Percentiles rank a stretch among this genome's conserved stretches.
These are phyloP conservation scores for Arthroderma uncinatum DNA, from an alignment of 2,329 filamentous ascomycete genomes.

Conservation along the genomic window DNA sequence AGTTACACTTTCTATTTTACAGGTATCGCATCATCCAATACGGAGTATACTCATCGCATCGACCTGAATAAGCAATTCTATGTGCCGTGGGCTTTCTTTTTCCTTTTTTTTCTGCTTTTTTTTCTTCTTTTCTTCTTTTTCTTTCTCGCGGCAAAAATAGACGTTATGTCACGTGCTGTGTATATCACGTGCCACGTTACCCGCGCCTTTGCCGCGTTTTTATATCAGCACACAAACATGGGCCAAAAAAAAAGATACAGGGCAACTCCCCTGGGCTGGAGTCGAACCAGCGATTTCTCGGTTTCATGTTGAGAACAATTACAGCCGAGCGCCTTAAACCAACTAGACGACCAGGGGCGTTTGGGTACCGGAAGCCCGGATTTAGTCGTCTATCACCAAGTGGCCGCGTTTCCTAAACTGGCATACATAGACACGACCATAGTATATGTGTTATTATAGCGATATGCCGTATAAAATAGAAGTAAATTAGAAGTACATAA, in stretches of 20 bases:
- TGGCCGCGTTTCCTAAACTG: not conserved
- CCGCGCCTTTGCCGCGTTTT: not conserved
- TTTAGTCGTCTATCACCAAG: not conserved
- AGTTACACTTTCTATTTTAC: too few relatives aligned
- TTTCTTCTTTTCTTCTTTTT: not conserved
- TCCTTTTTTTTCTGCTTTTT: too few relatives aligned
- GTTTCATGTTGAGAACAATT: slow-evolving; percentile 3
- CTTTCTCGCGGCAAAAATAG: not conserved
- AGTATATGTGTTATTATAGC: too few relatives aligned
- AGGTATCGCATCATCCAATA: too few relatives aligned
- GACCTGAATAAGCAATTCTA: too few relatives aligned
- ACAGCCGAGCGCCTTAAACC: slow-evolving; percentile 8
- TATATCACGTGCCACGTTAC: not conserved
- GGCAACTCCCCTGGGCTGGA: slow-evolving; percentile 10
- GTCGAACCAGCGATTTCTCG: slow-evolving; percentile 11
- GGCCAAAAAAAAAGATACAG: slow-evolving; percentile 1
- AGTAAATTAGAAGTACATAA: not conserved
- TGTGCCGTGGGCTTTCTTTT: too few relatives aligned
- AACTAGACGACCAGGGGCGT: slow-evolving; percentile 8
- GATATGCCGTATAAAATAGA: not conserved
- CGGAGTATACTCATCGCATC: too few relatives aligned
- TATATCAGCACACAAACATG: not conserved
- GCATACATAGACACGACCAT: not conserved
- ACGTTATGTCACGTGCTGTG: not conserved
- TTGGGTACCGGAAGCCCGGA: not conserved